phyloP scores from a whole-genome alignment of 2,329 filamentous ascomycete species.

The Pyrenochaeta sp. region DNA sequence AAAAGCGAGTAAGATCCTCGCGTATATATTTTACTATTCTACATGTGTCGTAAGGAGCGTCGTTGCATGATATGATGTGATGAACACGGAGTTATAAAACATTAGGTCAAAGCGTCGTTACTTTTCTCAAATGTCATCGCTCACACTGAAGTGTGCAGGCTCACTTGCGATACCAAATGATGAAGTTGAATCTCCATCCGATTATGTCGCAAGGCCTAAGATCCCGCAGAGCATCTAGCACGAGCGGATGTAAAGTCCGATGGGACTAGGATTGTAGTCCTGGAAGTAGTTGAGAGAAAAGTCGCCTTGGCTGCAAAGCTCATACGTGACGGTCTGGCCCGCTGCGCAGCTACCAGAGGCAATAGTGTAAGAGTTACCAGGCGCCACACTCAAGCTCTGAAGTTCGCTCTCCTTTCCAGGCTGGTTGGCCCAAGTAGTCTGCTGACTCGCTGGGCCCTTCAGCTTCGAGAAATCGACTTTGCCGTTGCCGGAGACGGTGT shows the following conservation, averaged over 20 bases:
- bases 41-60: conserved; percentile 7
- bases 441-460: conserved; percentile 52
- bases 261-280: conserved; percentile 65
- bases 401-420: conserved; percentile 55
- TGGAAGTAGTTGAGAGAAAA: conserved; percentile 69
- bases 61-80: background rate
- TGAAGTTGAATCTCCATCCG: background rate
- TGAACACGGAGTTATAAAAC: background rate
- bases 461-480: conserved; percentile 64
- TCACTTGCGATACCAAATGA: conserved; percentile 6
- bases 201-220: conserved; percentile 13
- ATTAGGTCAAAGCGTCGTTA: background rate
- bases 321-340: conserved; percentile 61
- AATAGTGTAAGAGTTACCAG: conserved; percentile 62
- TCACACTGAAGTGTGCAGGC: conserved; percentile 1
- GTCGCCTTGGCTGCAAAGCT: conserved; percentile 59
- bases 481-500: conserved; percentile 63
- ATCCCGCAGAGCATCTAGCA: conserved; percentile 20
- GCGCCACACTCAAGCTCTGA: conserved; percentile 55
- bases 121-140: background rate
- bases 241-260: conserved; percentile 45
- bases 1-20: background rate
- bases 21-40: background rate
- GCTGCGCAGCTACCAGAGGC: conserved; percentile 65
- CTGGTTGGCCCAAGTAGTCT: conserved; percentile 64